These are phyloP conservation scores for Tetrapisispora arboricola DNA, from an alignment of 805 yeast species.

Conservation along the genomic window DNA sequence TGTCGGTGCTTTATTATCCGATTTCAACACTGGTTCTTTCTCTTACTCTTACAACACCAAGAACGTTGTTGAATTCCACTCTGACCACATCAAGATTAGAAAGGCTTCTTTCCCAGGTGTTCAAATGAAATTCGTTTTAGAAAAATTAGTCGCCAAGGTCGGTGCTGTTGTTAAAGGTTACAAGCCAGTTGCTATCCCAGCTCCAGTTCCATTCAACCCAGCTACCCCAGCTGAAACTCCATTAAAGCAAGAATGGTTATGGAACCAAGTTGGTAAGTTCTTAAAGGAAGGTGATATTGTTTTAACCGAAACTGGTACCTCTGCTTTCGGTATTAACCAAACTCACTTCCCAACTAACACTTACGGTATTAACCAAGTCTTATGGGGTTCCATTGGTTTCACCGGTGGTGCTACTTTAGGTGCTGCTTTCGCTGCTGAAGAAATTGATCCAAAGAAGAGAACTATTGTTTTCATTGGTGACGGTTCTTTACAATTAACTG, in stretches of 20 bases:
- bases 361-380: slow-evolving; percentile 60
- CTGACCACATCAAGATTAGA: slow-evolving; percentile 61
- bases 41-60: slow-evolving; percentile 65
- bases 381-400: slow-evolving; percentile 71
- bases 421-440: slow-evolving; percentile 59
- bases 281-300: slow-evolving; percentile 57
- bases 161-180: slow-evolving; percentile 34
- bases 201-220: slow-evolving; percentile 36
- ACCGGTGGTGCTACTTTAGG: slow-evolving; percentile 60
- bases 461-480: slow-evolving; percentile 63
- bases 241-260: slow-evolving; percentile 56
- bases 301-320: slow-evolving; percentile 66
- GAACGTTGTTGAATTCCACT: slow-evolving; percentile 70
- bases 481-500: slow-evolving; percentile 67
- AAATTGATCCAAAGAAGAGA: slow-evolving; percentile 49
- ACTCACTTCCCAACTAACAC: slow-evolving; percentile 53
- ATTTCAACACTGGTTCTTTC: slow-evolving; percentile 85
- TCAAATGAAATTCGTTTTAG: slow-evolving; percentile 52
- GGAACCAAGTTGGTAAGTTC: slow-evolving; percentile 56
- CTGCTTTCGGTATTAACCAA: slow-evolving; percentile 62
- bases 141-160: slow-evolving; percentile 33
- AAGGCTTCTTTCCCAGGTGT: slow-evolving; percentile 63
- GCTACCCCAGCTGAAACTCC: slow-evolving; percentile 37
- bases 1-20: slow-evolving; percentile 75
- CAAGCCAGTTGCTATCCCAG: slow-evolving; percentile 47